Percentiles rank a stretch among this genome's conserved stretches.
These are phyloP conservation scores for Capsella rubella DNA, from an alignment of 441 rosid genomes.

Conservation along the genomic window DNA sequence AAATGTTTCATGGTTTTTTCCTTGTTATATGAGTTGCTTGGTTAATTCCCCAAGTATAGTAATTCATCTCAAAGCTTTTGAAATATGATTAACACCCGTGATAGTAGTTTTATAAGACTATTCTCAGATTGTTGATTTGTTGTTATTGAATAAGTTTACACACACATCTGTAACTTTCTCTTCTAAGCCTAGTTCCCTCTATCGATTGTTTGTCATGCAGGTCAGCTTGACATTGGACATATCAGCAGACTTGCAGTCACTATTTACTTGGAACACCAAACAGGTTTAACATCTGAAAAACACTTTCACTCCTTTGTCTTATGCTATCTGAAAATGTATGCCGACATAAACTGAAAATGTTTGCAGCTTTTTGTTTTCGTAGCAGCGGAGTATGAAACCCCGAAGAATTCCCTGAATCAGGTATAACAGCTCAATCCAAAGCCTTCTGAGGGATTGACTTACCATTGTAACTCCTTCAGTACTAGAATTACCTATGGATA, in stretches of 20 bases:
- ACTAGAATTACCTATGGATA: background rate
- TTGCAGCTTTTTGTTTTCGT: constrained; percentile 83
- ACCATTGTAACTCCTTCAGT: background rate
- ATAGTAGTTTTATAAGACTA: background rate
- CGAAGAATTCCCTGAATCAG: constrained; percentile 84
- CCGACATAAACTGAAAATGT: background rate
- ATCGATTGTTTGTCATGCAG: constrained; percentile 48
- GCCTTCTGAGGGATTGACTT: background rate
- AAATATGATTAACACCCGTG: background rate
- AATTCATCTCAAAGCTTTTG: background rate
- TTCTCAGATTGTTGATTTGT: constrained; percentile 4
- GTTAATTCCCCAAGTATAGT: background rate
- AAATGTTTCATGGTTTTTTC: no score
- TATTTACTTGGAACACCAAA: constrained; percentile 97
- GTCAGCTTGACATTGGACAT: constrained; percentile 91
- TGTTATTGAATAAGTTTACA: background rate
- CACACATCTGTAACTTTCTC: background rate
- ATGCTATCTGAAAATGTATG: background rate
- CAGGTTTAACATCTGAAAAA: constrained; percentile 59
- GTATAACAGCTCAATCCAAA: constrained; percentile 46
- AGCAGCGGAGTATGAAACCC: constrained; percentile 89
- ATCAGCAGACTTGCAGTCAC: constrained; percentile 80
- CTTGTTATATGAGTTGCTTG: background rate
- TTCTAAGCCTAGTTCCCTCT: background rate
- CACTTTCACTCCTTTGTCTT: constrained; percentile 9